Base-by-base conservation (phyloP, 192 early-diverging fungal genomes). In the Radiomyces spectabilis region DNA sequence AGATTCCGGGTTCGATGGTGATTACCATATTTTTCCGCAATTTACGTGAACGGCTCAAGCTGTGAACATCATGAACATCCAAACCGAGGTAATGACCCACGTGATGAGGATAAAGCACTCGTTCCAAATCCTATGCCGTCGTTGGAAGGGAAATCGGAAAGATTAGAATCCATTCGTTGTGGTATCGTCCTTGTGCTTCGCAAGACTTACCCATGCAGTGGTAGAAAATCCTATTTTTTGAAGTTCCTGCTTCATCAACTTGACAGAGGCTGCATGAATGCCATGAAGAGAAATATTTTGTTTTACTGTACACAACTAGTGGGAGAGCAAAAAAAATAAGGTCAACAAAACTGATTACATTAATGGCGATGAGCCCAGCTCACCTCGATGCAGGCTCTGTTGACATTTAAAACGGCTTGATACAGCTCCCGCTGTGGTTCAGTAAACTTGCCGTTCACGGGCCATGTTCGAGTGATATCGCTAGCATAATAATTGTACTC, bases 391-490 rank as follows among this genome's bases (percentile, higher is more conserved):
- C 86, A 91, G 40, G 79, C 75, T 61, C 89, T 83, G 73, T 99
- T 89, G 1, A 87, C 85, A 55, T 82, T 77, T 30, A 96, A 66
- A 19, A 99, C 85, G 2, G 81, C 84, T 40, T 83, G 77, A 73
- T 97, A 96, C 4, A 99, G 66, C 30, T 91, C 81, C 24, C 77
- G 71, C 63, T 98, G 96, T 1, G 82, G 69, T 29, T 72, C 61
- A 3, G 83, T 80, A 47, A 95, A 95, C 42, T 78, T 91, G 15
- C 94, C 94, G 57, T 80, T 85, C 27, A 95, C 84, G 1, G 94
- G 94, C 86, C 92, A 95, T 0, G 93, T 94, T 39, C 96, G 81
- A 0, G 94, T 95, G 41, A 95, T 85, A 59, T 99, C 96, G 38
- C 83, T 82, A 12, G 89, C 92, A 64, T 99, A 99, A 1, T 82